phyloP scores from a whole-genome alignment of 768 basidiomycete genomes.

The Floccularia luteovirens region DNA sequence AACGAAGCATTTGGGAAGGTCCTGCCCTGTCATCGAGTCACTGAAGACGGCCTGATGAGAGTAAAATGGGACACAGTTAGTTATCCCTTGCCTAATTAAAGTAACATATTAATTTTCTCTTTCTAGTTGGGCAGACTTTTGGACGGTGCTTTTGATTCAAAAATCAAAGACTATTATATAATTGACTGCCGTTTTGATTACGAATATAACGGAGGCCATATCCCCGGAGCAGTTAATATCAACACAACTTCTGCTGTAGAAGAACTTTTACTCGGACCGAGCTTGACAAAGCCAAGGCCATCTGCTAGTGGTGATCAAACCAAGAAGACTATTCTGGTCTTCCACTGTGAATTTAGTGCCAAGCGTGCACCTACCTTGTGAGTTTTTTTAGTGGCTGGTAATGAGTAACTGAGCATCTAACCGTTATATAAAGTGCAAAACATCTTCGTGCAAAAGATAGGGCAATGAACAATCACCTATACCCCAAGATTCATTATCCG shows the following conservation, averaged over 20 bases:
- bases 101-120: conserved; percentile 8
- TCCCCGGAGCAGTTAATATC: conserved; percentile 87
- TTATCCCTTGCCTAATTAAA: conserved; percentile 1
- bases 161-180: conserved; percentile 65
- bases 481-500: conserved; percentile 91
- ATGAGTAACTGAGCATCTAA: background rate
- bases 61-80: conserved; percentile 76
- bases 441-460: conserved; percentile 89
- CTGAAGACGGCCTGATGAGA: conserved; percentile 93
- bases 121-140: conserved; percentile 73
- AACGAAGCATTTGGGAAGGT: conserved; percentile 92
- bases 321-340: conserved; percentile 82
- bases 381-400: conserved; percentile 22
- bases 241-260: conserved; percentile 77
- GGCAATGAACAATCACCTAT: conserved; percentile 77
- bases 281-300: conserved; percentile 48
- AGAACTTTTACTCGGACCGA: conserved; percentile 63
- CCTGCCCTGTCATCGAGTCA: conserved; percentile 87
- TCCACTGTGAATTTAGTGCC: conserved; percentile 97
- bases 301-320: conserved; percentile 67
- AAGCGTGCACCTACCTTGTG: conserved; percentile 96
- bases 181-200: conserved; percentile 98
- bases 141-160: conserved; percentile 60
- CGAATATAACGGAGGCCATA: conserved; percentile 91
- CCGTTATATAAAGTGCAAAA: conserved; percentile 60